Conservation (phyloP, 2,329 filamentous ascomycete species). For the Geoglossum cookeanum region DNA sequence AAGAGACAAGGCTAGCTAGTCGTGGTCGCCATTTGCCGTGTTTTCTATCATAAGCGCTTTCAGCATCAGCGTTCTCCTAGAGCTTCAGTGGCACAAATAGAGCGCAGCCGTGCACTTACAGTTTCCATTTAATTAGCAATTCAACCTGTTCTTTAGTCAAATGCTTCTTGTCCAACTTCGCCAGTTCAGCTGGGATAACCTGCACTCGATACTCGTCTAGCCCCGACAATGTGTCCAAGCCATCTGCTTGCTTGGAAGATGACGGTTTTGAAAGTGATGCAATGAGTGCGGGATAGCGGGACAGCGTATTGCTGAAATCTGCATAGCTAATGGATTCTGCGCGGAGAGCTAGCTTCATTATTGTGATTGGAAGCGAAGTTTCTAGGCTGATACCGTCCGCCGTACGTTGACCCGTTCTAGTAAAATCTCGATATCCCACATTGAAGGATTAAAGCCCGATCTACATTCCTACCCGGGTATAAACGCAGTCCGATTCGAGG, state of each 20-base stretch:
- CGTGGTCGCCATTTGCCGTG: slow-evolving; percentile 32
- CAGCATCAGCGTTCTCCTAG: slow-evolving; percentile 25
- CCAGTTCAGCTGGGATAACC: slow-evolving; percentile 30
- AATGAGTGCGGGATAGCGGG: slow-evolving; percentile 23
- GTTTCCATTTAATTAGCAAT: slow-evolving; percentile 48
- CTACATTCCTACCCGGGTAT: too few relatives aligned
- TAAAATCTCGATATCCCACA: too few relatives aligned
- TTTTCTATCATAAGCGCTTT: slow-evolving; percentile 16
- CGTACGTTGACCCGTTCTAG: too few relatives aligned
- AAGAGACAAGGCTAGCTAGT: slow-evolving; percentile 29
- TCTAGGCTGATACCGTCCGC: too few relatives aligned
- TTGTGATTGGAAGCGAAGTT: not conserved
- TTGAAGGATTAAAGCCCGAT: too few relatives aligned
- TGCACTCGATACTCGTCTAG: slow-evolving; percentile 43
- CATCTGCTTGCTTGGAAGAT: slow-evolving; percentile 19
- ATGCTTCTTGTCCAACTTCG: slow-evolving; percentile 15
- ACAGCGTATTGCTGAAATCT: slow-evolving; percentile 21
- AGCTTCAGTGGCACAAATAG: slow-evolving; percentile 37
- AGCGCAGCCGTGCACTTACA: slow-evolving; percentile 30
- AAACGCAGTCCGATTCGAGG: too few relatives aligned
- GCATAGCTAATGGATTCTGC: slow-evolving; percentile 12
- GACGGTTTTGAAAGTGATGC: slow-evolving; percentile 27
- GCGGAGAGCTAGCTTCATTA: not conserved
- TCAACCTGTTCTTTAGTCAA: slow-evolving; percentile 41
- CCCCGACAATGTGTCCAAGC: slow-evolving; percentile 25